Evolutionary conservation across 2,329 filamentous ascomycete genomes (phyloP).

Genomic region (Akanthomyces lecanii): DNA sequence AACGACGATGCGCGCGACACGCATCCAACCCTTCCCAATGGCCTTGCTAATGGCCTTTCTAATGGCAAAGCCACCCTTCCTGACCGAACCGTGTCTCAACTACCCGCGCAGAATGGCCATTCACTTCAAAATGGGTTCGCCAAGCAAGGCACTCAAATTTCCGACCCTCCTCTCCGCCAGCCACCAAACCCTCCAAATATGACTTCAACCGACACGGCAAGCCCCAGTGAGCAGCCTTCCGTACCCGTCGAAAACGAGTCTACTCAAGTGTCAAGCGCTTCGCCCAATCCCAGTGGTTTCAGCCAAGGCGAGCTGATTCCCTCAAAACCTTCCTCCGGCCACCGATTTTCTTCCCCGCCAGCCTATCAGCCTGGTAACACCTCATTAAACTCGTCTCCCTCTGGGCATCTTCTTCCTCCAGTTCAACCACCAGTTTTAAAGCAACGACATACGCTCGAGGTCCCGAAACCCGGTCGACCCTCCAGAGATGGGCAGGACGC

Average conservation of each 20-base stretch:
- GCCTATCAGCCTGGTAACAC: conserved; percentile 39
- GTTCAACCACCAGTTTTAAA: conserved; percentile 48
- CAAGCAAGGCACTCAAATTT: conserved; percentile 13
- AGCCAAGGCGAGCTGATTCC: conserved; percentile 21
- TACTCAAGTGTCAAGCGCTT: neutral
- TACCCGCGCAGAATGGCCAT: neutral
- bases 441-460: conserved; percentile 84
- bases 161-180: conserved; percentile 1
- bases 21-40: neutral
- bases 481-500: conserved; percentile 70
- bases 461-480: conserved; percentile 66
- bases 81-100: conserved; percentile 5
- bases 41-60: conserved; percentile 16
- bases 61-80: conserved; percentile 17
- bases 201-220: neutral
- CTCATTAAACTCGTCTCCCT: conserved; percentile 40
- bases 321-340: conserved; percentile 3
- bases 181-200: conserved; percentile 6
- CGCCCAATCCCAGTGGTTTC: conserved; percentile 26
- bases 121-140: conserved; percentile 24
- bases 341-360: conserved; percentile 18
- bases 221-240: neutral
- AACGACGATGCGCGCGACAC: conserved; percentile 37
- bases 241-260: conserved; percentile 6
- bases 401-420: conserved; percentile 47